Evolutionary conservation across 768 basidiomycete genomes (phyloP), one percentile per base, ranked within the genome.

Genomic region (Lactarius evosmus): DNA sequence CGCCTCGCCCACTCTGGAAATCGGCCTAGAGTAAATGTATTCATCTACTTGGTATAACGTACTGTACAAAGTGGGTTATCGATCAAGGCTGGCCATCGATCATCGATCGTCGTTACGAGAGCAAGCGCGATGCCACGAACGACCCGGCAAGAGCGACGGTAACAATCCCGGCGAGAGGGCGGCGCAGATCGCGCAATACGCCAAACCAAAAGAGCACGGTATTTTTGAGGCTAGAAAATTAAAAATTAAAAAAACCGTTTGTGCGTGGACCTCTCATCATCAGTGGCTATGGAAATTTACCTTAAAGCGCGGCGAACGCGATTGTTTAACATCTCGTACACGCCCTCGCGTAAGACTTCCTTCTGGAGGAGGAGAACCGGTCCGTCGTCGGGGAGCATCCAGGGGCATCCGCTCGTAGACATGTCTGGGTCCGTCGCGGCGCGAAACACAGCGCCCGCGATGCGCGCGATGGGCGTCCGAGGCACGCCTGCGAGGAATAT

Each of bases 401-500:
- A 84, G 0, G 80, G 76, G 53, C 74, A 75, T 3, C 82, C 83
- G 64, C 75, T 82, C 25, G 80, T 79, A 38, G 70, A 74, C 29
- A 72, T 69, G 67, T 82, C 76, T 1, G 78, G 74, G 54, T 82
- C 76, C 11, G 79, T 80, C 17, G 82, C 80, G 46, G 81, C 79
- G 61, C 78, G 77, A 69, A 85, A 78, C 59, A 85, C 82, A 14
- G 83, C 79, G 6, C 78, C 79, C 7, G 80, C 82, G 33, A 85
- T 74, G 40, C 82, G 78, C 16, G 74, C 67, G 8, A 83, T 73
- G 8, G 82, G 79, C 1, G 79, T 77, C 19, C 79, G 68, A 6
- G 83, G 82, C 29, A 84, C 76, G 14, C 83, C 85, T 2, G 79
- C 78, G 11, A 83, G 72, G 61, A 79, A 53, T n/a, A 80, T 61